Percentiles rank a stretch among this genome's conserved stretches.
Conservation (phyloP, 2,329 filamentous ascomycete genomes). For the Penicillium sp. region DNA sequence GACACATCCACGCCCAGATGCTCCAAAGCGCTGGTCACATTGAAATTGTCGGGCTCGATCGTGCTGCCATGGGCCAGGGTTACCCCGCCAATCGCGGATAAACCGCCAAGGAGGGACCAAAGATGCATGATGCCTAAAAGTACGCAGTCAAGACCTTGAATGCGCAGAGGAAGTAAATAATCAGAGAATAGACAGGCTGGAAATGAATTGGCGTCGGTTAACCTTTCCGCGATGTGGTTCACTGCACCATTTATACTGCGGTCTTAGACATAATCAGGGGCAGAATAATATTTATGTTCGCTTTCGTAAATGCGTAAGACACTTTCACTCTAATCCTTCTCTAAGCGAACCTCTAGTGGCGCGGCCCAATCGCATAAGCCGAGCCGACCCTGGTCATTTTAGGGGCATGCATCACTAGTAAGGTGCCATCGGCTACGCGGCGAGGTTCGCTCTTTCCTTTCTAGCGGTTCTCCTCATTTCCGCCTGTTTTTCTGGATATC, state of each 20-base stretch:
- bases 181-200: too few species aligned
- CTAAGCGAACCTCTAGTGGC: not conserved
- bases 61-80: not conserved
- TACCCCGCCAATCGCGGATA: not conserved
- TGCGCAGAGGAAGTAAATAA: not conserved
- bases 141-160: not conserved
- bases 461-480: too few species aligned
- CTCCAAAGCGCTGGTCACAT: not conserved
- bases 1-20: not conserved
- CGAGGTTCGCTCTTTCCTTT: too few species aligned
- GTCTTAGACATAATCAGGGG: not conserved
- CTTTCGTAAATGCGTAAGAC: not conserved
- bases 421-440: too few species aligned
- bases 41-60: not conserved
- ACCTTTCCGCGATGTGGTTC: not conserved
- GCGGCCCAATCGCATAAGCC: not conserved
- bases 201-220: not conserved
- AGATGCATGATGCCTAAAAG: not conserved
- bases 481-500: too few species aligned
- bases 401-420: not conserved
- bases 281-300: not conserved
- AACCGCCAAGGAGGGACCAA: not conserved
- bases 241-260: not conserved
- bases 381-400: not conserved
- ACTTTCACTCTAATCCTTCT: not conserved